Base-by-base conservation (phyloP, 768 basidiomycete genomes). In the Cubamyces sp. region DNA sequence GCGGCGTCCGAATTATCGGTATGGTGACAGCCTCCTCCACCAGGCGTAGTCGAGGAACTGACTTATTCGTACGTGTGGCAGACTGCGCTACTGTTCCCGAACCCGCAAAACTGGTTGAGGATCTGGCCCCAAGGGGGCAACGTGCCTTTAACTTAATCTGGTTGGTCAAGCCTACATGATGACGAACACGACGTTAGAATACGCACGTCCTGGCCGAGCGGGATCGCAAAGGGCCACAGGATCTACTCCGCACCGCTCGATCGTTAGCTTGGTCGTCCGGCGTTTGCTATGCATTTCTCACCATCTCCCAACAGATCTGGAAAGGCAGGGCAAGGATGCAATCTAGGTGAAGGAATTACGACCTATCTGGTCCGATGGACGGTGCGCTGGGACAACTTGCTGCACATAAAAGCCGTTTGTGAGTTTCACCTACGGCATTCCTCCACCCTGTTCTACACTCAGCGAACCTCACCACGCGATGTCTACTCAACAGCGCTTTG, bases 401-500 rank as follows among this genome's bases (percentile, higher is more conserved):
- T 26, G n/a, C 49, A 51, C 57, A 59, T 61, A 61, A 55, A 61
- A 61, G 47, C 25, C 46, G n/a, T 46, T 14, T 9, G 18, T 21
- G 28, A 43, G 7, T 15, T 9, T 19, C 8, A 39, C 5, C 9
- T 19, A 34, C 4, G 21, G 1, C 47, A 61, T 47, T 26, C 34
- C 6, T 34, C 34, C 34, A 39, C 23, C 26, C 56, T 40, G 25
- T 49, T 41, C 15, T 43, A 26, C 42, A 47, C 45, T 39, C 37
- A 50, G 34, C 34, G 11, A 34, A 34, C 34, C 46, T 60, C 41
- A 12, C 56, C 18, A 3, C 51, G 23, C 9, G 1, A 64, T 69
- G 69, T 53, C 62, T 40, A 48, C 63, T 26, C 55, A 41, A 12
- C 77, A 79, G 58, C 9, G 11, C 34, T 83, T 87, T 70, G 67